Base-by-base conservation (phyloP, 768 basidiomycete genomes). In the Leccinellum rugosiceps region DNA sequence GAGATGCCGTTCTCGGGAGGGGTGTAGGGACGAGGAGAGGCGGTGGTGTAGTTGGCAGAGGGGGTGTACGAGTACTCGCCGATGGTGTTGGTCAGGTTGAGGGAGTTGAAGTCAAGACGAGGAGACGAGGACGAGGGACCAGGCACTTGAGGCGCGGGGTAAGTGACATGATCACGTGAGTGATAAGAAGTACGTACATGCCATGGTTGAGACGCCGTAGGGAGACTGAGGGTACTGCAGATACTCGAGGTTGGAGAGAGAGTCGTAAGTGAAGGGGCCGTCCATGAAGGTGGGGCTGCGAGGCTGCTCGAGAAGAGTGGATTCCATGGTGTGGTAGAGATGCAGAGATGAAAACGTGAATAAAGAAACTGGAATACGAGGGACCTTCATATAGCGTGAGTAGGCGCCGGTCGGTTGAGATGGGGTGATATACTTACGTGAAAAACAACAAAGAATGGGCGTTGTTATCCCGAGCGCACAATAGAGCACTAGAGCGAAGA, bases 151-250 rank as follows among this genome's bases (percentile, higher is more conserved):
- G 50, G 58, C 54, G 58, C 54, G 35, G 52, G 23, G 45, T 65
- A 47, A 66, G 60, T 10, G 25, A 63, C 7, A 28, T 47, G 52
- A 46, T 10, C 52, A 6, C 32, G 28, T 11, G 3, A 30, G 3
- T 23, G 23, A 15, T 14, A 3, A 19, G 55, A 1, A 1, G 41
- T 3, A 83, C 87, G 74, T 69, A 88, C 88, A 73, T 67, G 82
- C 78, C 72, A 90, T 82, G 63, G 84, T 59, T 19, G 72, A 74
- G 51, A 86, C 82, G 71, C 82, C 82, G 59, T 85, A 88, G 44
- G 79, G 76, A 10, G 84, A 80, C 63, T 84, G 81, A 34, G 86
- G 86, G 72, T 87, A 87, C 73, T 86, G 84, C 63, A 90, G 81
- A 70, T 88, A 90, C 61, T 80, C 77, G 53, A 79, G 75, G 59